Base-by-base conservation (phyloP, 352 stramenopile genomes). In the Phytophthora citricola region DNA sequence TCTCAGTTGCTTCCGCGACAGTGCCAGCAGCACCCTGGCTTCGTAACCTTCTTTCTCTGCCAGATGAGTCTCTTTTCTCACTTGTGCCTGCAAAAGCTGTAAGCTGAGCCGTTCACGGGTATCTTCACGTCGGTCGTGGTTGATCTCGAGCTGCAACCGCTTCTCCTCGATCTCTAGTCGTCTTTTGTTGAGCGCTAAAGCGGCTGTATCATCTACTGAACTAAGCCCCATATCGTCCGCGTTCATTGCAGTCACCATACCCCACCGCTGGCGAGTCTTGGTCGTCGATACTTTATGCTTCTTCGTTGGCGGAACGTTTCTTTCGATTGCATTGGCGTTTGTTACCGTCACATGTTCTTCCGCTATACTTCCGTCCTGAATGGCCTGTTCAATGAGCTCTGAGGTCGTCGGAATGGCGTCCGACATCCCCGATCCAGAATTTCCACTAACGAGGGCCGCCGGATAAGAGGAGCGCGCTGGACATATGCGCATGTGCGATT, bases 401-500 rank as follows among this genome's bases (percentile, higher is more conserved):
- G 45, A 44, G 24, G 62, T 34, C 15, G 38, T 51, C 8, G 47
- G 40, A 38, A 58, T 66, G 8, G 36, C 24, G 9, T 58, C 43
- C 11, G 38, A 67, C 15, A 58, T 11, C 20, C n/a, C 20, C 2
- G 20, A 47, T 14, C 7, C 38, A 14, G 50, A 55, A 39, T 24
- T 54, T n/a, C 41, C 44, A 41, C 6, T 50, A 41, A 11, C 44
- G 15, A 68, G 36, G 29, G 41, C 15, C 2, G 50, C 31, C 7
- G 60, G 36, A 7, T 73, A 45, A 17, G 49, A 20, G 5, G 68
- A 55, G 2, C 76, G 76, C 49, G 81, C 77, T 4, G 78, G 73
- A 56, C 82, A 91, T 24, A 81, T 57, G 48, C 82, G 82, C 64
- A 91, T 45, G 43, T 91, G 82, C 34, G 82, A 89, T 61, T 91